Conservation (phyloP, 768 basidiomycete genomes). For the Trametes villosa region DNA sequence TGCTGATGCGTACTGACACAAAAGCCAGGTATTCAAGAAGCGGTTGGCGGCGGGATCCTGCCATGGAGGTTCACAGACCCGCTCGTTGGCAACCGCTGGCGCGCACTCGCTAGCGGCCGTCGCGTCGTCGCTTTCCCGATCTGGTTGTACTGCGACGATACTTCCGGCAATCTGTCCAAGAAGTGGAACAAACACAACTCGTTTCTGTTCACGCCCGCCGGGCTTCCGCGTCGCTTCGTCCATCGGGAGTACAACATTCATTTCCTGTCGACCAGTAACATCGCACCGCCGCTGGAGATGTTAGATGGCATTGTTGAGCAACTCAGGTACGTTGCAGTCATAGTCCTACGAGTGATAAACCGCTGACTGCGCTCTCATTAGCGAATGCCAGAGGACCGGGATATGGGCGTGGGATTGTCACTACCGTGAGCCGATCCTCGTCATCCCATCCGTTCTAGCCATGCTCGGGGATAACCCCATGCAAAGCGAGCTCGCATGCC, state of each 20-base stretch:
- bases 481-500: slow-evolving; percentile 48
- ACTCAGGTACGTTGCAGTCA: slow-evolving; percentile 38
- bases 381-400: slow-evolving; percentile 34
- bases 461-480: slow-evolving; percentile 50
- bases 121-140: slow-evolving; percentile 39
- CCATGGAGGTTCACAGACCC: slow-evolving; percentile 10
- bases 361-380: slow-evolving; percentile 13
- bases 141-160: slow-evolving; percentile 51
- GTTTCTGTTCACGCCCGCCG: slow-evolving; percentile 43
- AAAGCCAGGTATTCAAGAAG: background rate
- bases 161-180: slow-evolving; percentile 49
- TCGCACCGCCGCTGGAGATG: slow-evolving; percentile 48
- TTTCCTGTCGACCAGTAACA: slow-evolving; percentile 47
- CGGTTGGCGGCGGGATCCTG: background rate
- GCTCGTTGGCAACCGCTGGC: slow-evolving; percentile 7
- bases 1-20: no score
- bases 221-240: slow-evolving; percentile 36
- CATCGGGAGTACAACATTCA: slow-evolving; percentile 44
- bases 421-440: slow-evolving; percentile 5
- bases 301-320: slow-evolving; percentile 35
- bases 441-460: slow-evolving; percentile 19
- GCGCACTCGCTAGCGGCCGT: slow-evolving; percentile 4
- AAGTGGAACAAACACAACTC: slow-evolving; percentile 53
- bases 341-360: no score
- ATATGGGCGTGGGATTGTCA: slow-evolving; percentile 45